Evolutionary conservation across 1,284 basidiomycete species (phyloP).

Genomic region (Puccinia polysora): DNA sequence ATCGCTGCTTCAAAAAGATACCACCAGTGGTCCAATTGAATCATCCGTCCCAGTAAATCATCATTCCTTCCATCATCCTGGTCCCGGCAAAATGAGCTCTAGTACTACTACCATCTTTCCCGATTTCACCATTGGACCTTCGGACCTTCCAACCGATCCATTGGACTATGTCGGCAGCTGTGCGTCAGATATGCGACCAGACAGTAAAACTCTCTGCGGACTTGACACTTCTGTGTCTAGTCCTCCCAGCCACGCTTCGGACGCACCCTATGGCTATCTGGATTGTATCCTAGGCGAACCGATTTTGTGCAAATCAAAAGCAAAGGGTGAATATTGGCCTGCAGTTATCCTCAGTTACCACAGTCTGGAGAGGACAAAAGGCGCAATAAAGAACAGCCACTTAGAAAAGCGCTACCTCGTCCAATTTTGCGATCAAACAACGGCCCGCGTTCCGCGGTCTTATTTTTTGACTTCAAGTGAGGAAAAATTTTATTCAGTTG

Average conservation of each 20-base stretch:
- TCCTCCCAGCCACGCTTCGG: neutral
- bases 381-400: neutral
- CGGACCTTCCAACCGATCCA: neutral
- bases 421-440: slow-evolving; percentile 3
- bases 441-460: neutral
- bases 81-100: neutral
- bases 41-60: too few relatives aligned
- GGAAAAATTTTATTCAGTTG: neutral
- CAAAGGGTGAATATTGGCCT: slow-evolving; percentile 1
- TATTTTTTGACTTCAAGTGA: neutral
- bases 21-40: too few relatives aligned
- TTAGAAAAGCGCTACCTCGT: neutral
- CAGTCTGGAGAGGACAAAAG: neutral
- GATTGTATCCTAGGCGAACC: neutral
- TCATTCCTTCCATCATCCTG: neutral
- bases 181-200: too few relatives aligned
- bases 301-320: neutral
- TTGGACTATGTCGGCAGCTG: neutral
- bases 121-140: too few relatives aligned
- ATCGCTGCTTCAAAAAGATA: too few relatives aligned
- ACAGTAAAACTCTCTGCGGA: too few relatives aligned
- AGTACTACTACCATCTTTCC: neutral
- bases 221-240: too few relatives aligned
- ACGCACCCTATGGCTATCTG: neutral
- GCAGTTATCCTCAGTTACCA: neutral